phyloP scores from a whole-genome alignment of 257 asterid genomes.

The Solanum sejunctum region DNA sequence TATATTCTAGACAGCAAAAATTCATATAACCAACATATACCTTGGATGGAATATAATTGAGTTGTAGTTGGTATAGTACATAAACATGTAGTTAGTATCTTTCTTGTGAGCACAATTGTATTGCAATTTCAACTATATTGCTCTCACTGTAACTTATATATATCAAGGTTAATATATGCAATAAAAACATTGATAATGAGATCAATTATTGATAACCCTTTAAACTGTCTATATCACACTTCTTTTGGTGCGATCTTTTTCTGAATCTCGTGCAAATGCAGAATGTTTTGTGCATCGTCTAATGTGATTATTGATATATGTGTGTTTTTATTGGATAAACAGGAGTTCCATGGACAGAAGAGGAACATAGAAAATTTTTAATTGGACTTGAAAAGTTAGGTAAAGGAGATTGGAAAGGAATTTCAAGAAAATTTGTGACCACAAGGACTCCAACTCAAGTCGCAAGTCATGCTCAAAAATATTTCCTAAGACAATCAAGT shows the following conservation, averaged over 20 bases:
- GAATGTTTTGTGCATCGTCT: background rate
- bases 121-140: background rate
- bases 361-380: conserved; percentile 25
- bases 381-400: conserved; percentile 27
- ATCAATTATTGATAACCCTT: too few species aligned
- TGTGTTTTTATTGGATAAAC: background rate
- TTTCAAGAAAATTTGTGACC: conserved; percentile 19
- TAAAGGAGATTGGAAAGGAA: conserved; percentile 41
- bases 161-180: background rate
- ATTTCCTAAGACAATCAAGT: conserved; percentile 17
- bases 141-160: background rate
- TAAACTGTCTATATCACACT: background rate
- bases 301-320: background rate
- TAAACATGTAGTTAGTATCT: background rate
- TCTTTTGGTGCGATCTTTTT: accelerated
- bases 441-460: conserved; percentile 34
- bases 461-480: conserved; percentile 33
- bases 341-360: conserved; percentile 35
- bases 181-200: background rate
- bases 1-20: too few species aligned
- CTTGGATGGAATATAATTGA: background rate
- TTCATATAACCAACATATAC: too few species aligned
- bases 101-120: background rate
- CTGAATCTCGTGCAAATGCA: background rate
- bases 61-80: background rate